phyloP scores from a whole-genome alignment of 2,329 filamentous ascomycete species.

The Fusarium fujikuroi region DNA sequence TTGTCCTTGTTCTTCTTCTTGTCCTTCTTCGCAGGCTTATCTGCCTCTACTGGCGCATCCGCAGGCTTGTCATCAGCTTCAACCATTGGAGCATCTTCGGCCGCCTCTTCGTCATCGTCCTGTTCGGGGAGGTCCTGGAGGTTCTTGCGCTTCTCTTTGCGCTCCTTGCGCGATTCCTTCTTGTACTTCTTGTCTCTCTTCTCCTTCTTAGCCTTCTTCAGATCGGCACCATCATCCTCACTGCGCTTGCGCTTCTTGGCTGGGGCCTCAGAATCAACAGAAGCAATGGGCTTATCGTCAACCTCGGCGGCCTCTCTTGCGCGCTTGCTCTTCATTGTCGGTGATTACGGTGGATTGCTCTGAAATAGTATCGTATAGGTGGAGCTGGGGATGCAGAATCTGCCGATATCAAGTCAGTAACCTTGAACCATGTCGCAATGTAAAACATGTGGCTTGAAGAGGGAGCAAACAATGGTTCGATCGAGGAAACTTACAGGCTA shows the following conservation, averaged over 20 bases:
- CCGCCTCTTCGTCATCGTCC: constrained; percentile 41
- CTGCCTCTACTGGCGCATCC: constrained; percentile 27
- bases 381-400: constrained; percentile 14
- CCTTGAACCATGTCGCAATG: constrained; percentile 10
- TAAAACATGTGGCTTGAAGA: constrained; percentile 20
- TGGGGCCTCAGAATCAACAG: constrained; percentile 38
- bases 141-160: constrained; percentile 55
- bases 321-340: constrained; percentile 53
- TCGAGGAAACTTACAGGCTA: constrained; percentile 15
- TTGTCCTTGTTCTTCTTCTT: constrained; percentile 47
- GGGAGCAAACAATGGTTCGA: constrained; percentile 18
- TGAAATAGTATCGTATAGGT: not conserved
- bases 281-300: constrained; percentile 43
- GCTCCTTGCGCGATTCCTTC: constrained; percentile 52
- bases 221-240: constrained; percentile 42
- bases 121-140: constrained; percentile 52
- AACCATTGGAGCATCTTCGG: constrained; percentile 39
- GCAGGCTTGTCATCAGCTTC: constrained; percentile 40
- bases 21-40: constrained; percentile 42
- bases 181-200: constrained; percentile 51
- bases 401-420: constrained; percentile 19
- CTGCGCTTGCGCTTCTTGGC: constrained; percentile 53
- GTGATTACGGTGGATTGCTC: not conserved
- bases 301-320: constrained; percentile 49
- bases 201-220: constrained; percentile 50